Base-by-base conservation (phyloP, 75 land plant species). In the Chamaecyparis obtusa region DNA sequence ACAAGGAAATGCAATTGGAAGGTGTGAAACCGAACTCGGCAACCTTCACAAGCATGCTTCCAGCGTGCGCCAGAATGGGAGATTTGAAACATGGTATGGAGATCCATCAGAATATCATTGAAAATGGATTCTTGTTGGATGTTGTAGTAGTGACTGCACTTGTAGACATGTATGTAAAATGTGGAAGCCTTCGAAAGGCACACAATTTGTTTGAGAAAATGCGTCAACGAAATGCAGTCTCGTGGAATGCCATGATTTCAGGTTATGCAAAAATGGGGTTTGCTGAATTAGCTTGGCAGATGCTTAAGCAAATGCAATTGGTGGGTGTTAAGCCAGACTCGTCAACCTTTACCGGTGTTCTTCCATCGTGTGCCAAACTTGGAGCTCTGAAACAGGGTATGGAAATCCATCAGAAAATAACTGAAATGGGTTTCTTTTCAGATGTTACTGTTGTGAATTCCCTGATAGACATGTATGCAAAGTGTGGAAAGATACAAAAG, bases 401-500 rank as follows among this genome's bases (percentile, higher is more conserved):
- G 71, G 33, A 55, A 32, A 51, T 89, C 39, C 90, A 88, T 80
- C 46, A 39, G 24, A 51, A 78, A 57, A 67, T 88, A 11, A 33
- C n/a, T 17, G 78, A 64, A 88, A 51, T n/a, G 4, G 90, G 86
- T 16, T 57, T 88, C 69, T 46, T 16, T 35, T 27, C 39, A 19
- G 89, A 89, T 55, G 84, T 80, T 30, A 48, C 56, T 5, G 57
- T 89, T 15, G 41, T 85, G 32, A 89, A 57, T 57, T 39, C 90
- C 16, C 90, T 89, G 49, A 48, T 89, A 48, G 88, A 89, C 85
- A 79, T 89, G 89, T 89, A 88, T 82, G 89, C 64, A 21, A 89
- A 89, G 46, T 89, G 89, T 64, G 90, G 89, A 48, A 44, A 36
- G 51, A 43, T 88, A 44, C 51, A 19, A 9, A 79, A 88, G 83